A percentile compares a stretch with the other conserved stretches of the same genome.
Conservation (phyloP, 2,329 filamentous ascomycete genomes). For the Didymella lethalis region DNA sequence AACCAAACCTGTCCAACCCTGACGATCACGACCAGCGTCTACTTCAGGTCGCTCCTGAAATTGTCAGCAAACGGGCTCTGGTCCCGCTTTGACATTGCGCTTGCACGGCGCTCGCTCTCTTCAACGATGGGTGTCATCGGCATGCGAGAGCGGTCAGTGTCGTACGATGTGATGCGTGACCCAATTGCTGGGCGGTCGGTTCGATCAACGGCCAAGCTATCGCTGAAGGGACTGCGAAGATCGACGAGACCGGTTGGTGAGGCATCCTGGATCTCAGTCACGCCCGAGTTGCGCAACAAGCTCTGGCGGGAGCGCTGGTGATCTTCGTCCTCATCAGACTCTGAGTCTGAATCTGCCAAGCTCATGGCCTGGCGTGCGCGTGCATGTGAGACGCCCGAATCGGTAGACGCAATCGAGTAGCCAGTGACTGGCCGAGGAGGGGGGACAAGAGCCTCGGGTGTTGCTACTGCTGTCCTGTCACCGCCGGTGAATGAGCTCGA, state of each 20-base stretch:
- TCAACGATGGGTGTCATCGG: conserved; percentile 58
- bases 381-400: conserved; percentile 43
- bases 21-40: conserved; percentile 3
- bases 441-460: conserved; percentile 36
- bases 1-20: conserved; percentile 4
- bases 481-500: conserved; percentile 28
- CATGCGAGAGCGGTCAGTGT: conserved; percentile 36
- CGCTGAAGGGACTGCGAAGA: conserved; percentile 46
- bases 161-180: conserved; percentile 44
- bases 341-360: conserved; percentile 41
- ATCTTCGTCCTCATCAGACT: conserved; percentile 45
- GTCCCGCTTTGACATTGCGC: conserved; percentile 40
- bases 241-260: conserved; percentile 42
- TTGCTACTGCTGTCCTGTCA: conserved; percentile 36
- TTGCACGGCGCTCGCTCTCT: conserved; percentile 52
- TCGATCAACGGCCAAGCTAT: conserved; percentile 36
- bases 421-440: conserved; percentile 42
- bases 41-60: conserved; percentile 28
- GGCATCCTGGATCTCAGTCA: conserved; percentile 48
- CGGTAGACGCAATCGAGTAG: conserved; percentile 43
- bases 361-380: conserved; percentile 40
- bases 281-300: conserved; percentile 42
- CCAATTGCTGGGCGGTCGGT: conserved; percentile 34
- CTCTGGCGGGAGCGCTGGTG: conserved; percentile 45
- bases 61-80: conserved; percentile 48